These are phyloP conservation scores for Ceratocystis diversiconidia DNA, from an alignment of 2,329 filamentous ascomycete genomes.

Conservation along the genomic window DNA sequence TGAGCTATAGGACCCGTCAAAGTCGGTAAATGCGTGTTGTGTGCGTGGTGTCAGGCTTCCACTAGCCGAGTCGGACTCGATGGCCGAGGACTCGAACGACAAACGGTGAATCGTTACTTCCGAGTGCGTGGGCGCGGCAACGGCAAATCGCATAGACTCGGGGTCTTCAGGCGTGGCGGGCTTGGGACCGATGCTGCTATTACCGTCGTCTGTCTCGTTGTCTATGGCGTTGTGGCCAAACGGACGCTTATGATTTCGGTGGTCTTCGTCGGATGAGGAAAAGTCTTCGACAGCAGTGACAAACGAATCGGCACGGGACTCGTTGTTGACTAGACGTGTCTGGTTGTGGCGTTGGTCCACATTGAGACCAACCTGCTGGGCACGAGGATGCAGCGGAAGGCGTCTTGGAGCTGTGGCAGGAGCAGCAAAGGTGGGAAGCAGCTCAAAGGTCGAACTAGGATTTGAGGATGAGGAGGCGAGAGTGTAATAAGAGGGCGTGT, in stretches of 20 bases:
- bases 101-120: constrained; percentile 9
- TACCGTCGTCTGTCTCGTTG: not conserved
- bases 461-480: not conserved
- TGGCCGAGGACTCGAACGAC: not conserved
- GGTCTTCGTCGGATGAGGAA: constrained; percentile 17
- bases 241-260: not conserved
- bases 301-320: constrained; percentile 17
- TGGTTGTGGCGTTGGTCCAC: constrained; percentile 11
- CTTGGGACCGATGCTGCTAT: not conserved
- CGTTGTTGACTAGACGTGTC: constrained; percentile 12
- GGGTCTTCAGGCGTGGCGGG: constrained; percentile 6
- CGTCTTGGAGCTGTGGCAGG: not conserved
- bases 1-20: constrained; percentile 10
- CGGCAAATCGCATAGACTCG: constrained; percentile 12
- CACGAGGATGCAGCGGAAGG: constrained; percentile 12
- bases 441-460: not conserved
- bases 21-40: constrained; percentile 7
- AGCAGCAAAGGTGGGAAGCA: not conserved
- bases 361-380: constrained; percentile 7
- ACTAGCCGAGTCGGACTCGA: constrained; percentile 9
- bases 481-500: not conserved
- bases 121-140: not conserved
- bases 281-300: constrained; percentile 18
- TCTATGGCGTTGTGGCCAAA: not conserved
- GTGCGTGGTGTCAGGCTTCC: constrained; percentile 14